Evolutionary conservation across 225 moss, liverwort and hornwort species (phyloP).

Genomic region (Thuidium tamariscinum): DNA sequence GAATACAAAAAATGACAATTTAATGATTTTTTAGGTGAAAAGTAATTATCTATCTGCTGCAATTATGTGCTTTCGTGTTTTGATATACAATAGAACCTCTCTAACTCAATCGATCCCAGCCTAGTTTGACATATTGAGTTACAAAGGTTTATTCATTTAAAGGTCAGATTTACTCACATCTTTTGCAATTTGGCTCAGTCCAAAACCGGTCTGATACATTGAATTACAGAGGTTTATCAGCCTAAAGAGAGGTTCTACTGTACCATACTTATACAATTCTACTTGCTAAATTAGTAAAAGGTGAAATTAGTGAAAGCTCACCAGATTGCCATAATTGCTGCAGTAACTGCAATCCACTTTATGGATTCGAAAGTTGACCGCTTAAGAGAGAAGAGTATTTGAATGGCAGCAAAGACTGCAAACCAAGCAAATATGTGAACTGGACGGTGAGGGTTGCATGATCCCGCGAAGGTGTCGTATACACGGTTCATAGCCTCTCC

Average conservation of each 20-base stretch:
- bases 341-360: not conserved
- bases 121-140: too few relatives aligned
- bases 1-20: not conserved
- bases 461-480: not conserved
- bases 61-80: not conserved
- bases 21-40: not conserved
- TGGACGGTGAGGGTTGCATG: not conserved
- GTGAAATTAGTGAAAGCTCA: not conserved
- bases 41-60: too few relatives aligned
- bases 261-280: not conserved
- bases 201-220: too few relatives aligned
- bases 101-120: too few relatives aligned
- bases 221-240: too few relatives aligned
- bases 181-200: too few relatives aligned
- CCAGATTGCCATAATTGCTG: not conserved
- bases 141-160: too few relatives aligned
- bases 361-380: not conserved
- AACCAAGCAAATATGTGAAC: not conserved
- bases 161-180: too few relatives aligned
- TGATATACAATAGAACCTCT: too few relatives aligned
- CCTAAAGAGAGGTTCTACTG: too few relatives aligned
- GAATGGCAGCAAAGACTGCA: not conserved
- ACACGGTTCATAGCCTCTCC: not conserved
- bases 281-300: not conserved
- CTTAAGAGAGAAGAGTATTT: not conserved